Evolutionary conservation across 2,329 filamentous ascomycete genomes (phyloP).

Genomic region (Capronia epimyces): DNA sequence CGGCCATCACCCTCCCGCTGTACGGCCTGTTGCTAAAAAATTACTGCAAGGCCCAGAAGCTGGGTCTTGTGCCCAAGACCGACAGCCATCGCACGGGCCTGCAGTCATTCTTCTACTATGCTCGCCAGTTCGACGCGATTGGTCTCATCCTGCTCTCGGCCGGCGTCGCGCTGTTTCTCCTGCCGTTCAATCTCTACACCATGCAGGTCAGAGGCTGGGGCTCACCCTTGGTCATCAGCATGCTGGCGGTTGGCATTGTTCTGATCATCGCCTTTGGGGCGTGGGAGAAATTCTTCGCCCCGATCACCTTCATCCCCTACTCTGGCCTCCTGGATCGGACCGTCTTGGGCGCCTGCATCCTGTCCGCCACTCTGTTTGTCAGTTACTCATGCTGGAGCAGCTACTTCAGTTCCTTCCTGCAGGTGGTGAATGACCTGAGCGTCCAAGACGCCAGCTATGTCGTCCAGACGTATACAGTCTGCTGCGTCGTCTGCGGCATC

Average conservation of each 20-base stretch:
- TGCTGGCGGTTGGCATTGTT: conserved; percentile 50
- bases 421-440: conserved; percentile 40
- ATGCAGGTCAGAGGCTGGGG: conserved; percentile 37
- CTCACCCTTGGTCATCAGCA: conserved; percentile 44
- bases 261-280: conserved; percentile 51
- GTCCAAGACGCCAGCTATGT: conserved; percentile 38
- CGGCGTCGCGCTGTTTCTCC: conserved; percentile 58
- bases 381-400: conserved; percentile 31
- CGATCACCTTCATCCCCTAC: conserved; percentile 51
- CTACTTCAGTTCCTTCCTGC: conserved; percentile 27
- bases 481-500: conserved; percentile 50
- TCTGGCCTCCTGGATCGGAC: conserved; percentile 34
- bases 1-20: conserved; percentile 12
- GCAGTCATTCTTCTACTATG: conserved; percentile 48
- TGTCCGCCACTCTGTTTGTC: conserved; percentile 24
- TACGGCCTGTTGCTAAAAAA: conserved; percentile 53
- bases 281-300: conserved; percentile 51
- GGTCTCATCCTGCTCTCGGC: conserved; percentile 56
- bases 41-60: conserved; percentile 54
- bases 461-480: conserved; percentile 46
- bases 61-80: conserved; percentile 44
- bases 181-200: conserved; percentile 55
- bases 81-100: too few relatives aligned
- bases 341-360: conserved; percentile 18
- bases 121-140: conserved; percentile 55